A percentile compares a stretch with the other conserved stretches of the same genome.
phyloP scores from a whole-genome alignment of 352 stramenopile species.

The Phytophthora rubi region DNA sequence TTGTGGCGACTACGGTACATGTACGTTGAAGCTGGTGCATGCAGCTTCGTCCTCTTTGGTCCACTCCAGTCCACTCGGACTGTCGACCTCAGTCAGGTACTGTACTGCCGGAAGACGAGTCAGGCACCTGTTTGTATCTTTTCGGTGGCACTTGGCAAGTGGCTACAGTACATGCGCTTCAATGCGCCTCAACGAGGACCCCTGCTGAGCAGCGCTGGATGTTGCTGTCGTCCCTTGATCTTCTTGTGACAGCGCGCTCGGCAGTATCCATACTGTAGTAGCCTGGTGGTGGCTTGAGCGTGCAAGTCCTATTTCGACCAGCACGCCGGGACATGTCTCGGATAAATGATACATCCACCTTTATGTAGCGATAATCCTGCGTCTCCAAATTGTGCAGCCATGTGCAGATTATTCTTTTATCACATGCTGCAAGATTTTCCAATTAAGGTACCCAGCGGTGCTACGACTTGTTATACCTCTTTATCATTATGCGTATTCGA shows the following conservation, averaged over 20 bases:
- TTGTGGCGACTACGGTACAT: no score
- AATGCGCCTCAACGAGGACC: not conserved
- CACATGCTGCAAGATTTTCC: no score
- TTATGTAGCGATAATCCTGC: not conserved
- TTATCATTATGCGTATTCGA: not conserved
- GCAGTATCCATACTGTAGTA: not conserved
- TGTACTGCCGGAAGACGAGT: not conserved
- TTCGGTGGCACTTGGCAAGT: not conserved
- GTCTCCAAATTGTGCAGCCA: not conserved
- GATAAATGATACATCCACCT: not conserved
- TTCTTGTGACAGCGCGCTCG: conserved; percentile 14
- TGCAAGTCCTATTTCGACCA: not conserved
- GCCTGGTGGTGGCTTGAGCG: not conserved
- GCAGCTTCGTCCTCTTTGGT: not conserved
- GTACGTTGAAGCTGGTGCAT: not conserved
- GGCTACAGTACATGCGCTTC: not conserved
- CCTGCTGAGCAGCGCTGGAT: not conserved
- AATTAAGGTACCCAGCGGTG: not conserved
- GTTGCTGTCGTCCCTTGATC: conserved; percentile 2
- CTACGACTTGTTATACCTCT: not conserved
- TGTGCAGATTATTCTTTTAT: not conserved
- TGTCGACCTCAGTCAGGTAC: not conserved
- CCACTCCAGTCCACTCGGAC: no score
- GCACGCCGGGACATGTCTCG: not conserved
- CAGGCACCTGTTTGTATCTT: not conserved